These are phyloP conservation scores for Cercospora sp. DNA, from an alignment of 2,329 filamentous ascomycete genomes.

Conservation along the genomic window DNA sequence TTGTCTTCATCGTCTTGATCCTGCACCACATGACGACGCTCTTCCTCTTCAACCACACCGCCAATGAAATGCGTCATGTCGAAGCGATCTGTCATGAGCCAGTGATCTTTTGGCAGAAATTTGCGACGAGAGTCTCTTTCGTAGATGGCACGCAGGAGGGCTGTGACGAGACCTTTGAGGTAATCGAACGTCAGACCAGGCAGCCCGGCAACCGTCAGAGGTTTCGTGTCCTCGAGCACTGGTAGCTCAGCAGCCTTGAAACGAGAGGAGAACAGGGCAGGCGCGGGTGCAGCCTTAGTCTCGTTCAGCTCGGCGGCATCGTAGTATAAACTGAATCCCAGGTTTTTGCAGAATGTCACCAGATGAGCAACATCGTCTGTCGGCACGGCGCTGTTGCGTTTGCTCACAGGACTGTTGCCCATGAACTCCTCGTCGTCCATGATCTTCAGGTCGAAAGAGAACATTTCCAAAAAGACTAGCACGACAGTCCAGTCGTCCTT, in stretches of 20 bases:
- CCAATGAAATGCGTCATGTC: constrained; percentile 84
- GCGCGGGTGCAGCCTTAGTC: constrained; percentile 7
- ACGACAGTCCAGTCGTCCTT: constrained; percentile 83
- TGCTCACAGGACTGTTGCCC: constrained; percentile 36
- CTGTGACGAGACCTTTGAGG: constrained; percentile 76
- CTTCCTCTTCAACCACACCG: constrained; percentile 84
- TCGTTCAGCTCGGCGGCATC: constrained; percentile 62
- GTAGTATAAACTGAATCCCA: constrained; percentile 87
- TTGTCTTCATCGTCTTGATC: constrained; percentile 63
- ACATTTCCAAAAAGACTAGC: constrained; percentile 88
- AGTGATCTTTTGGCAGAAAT: constrained; percentile 81
- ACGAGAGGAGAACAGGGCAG: constrained; percentile 10
- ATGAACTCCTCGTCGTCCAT: constrained; percentile 94
- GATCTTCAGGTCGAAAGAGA: constrained; percentile 86
- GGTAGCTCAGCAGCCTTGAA: constrained; percentile 3
- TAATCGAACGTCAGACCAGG: constrained; percentile 75
- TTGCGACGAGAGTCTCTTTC: constrained; percentile 86
- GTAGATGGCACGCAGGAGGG: constrained; percentile 82
- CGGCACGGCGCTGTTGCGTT: constrained; percentile 66
- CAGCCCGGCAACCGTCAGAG: constrained; percentile 59
- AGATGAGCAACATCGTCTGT: constrained; percentile 71
- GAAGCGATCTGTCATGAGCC: constrained; percentile 87
- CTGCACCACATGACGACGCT: constrained; percentile 69
- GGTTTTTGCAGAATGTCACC: constrained; percentile 82
- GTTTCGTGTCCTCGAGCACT: constrained; percentile 35